Evolutionary conservation across 148 eudicot genomes (phyloP).

Genomic region (Simmondsia chinensis): DNA sequence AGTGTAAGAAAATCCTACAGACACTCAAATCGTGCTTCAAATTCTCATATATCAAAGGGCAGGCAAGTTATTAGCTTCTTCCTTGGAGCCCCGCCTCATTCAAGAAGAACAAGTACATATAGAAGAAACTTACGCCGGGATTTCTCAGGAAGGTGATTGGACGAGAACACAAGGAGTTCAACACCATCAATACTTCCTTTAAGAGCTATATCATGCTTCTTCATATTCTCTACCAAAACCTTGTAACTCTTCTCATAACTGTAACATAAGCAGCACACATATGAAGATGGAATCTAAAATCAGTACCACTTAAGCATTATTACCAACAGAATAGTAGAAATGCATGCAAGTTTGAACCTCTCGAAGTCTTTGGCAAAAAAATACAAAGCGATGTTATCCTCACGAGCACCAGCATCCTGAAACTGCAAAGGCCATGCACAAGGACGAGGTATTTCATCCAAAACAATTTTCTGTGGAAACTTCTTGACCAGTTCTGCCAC

Average conservation of each 20-base stretch:
- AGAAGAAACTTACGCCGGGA: slow-evolving; percentile 64
- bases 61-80: too few relatives aligned
- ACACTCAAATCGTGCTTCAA: too few relatives aligned
- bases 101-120: too few relatives aligned
- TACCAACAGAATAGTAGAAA: background rate
- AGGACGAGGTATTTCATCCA: slow-evolving; percentile 66
- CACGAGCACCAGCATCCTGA: slow-evolving; percentile 56
- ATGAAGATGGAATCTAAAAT: background rate
- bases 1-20: too few relatives aligned
- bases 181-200: slow-evolving; percentile 60
- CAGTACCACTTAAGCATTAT: background rate
- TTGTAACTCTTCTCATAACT: slow-evolving; percentile 82
- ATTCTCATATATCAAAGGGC: too few relatives aligned
- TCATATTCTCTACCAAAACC: slow-evolving; percentile 63
- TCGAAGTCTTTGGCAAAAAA: slow-evolving; percentile 85
- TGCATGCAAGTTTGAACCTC: slow-evolving; percentile 32
- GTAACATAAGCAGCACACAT: slow-evolving; percentile 16
- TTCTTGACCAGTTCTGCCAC: slow-evolving; percentile 64
- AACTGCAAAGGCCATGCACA: slow-evolving; percentile 86
- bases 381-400: slow-evolving; percentile 75
- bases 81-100: too few relatives aligned
- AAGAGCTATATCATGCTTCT: slow-evolving; percentile 75
- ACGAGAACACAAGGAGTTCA: slow-evolving; percentile 87
- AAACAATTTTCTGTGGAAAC: slow-evolving; percentile 42
- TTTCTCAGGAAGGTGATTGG: slow-evolving; percentile 69